Evolutionary conservation across 768 basidiomycete genomes (phyloP).

Genomic region (Psilocybe azurescens): DNA sequence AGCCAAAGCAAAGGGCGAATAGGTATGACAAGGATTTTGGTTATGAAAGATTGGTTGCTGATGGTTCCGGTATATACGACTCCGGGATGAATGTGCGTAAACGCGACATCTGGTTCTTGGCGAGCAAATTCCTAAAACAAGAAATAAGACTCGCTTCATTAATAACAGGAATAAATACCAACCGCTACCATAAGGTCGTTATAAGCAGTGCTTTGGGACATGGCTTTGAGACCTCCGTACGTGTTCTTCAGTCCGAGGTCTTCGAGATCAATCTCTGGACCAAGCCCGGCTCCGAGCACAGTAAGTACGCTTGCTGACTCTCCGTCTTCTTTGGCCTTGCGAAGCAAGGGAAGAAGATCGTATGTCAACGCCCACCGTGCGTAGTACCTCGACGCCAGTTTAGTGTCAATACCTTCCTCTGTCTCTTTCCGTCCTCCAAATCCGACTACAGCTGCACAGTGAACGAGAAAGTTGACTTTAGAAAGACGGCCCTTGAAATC

Average conservation of each 20-base stretch:
- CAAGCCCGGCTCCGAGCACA: constrained; percentile 35
- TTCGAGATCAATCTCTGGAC: constrained; percentile 37
- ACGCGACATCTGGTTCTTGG: constrained; percentile 45
- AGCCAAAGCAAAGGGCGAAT: constrained; percentile 29
- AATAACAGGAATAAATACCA: constrained; percentile 1
- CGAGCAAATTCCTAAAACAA: constrained; percentile 42
- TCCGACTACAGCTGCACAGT: constrained; percentile 39
- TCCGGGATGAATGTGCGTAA: constrained; percentile 51
- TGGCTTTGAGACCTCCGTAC: constrained; percentile 33
- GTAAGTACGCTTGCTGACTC: constrained; percentile 47
- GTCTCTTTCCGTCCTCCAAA: constrained; percentile 42
- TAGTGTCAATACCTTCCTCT: constrained; percentile 46
- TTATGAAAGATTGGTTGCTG: constrained; percentile 18
- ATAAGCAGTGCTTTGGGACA: constrained; percentile 34
- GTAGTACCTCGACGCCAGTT: constrained; percentile 47
- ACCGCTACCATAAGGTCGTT: constrained; percentile 47
- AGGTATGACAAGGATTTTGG: constrained; percentile 23
- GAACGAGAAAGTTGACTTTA: constrained; percentile 48
- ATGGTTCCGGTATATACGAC: constrained; percentile 36
- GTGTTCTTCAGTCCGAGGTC: constrained; percentile 47
- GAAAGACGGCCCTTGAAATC: constrained; percentile 34
- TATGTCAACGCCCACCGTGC: constrained; percentile 43
- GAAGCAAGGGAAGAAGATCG: constrained; percentile 43
- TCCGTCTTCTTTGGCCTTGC: constrained; percentile 37
- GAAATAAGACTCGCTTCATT: background rate